Percentiles rank a stretch among this genome's conserved stretches.
These are phyloP conservation scores for Rosa rugosa DNA, from an alignment of 306 rosid genomes.

Conservation along the genomic window DNA sequence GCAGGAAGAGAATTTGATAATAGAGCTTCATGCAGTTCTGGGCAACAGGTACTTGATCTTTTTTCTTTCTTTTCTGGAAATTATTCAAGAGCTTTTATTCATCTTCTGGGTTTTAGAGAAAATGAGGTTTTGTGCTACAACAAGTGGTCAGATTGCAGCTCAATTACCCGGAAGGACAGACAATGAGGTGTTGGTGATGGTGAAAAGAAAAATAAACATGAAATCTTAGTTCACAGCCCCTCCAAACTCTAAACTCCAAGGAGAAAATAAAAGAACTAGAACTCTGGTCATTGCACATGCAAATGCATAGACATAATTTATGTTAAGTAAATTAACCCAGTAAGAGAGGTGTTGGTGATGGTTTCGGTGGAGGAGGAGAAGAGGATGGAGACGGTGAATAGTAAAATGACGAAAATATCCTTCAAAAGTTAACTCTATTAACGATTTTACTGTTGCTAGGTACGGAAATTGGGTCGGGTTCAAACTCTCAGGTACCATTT, in stretches of 20 bases:
- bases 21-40: constrained; percentile 82
- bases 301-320: background rate
- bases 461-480: too few species aligned
- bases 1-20: constrained; percentile 77
- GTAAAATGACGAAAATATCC: too few species aligned
- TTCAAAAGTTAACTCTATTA: too few species aligned
- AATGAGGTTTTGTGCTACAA: background rate
- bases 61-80: background rate
- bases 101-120: background rate
- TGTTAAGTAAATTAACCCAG: background rate
- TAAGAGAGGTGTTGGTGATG: too few species aligned
- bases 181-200: too few species aligned
- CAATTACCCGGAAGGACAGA: constrained; percentile 94
- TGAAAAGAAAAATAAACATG: too few species aligned
- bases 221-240: background rate
- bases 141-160: constrained; percentile 98
- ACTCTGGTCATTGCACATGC: background rate
- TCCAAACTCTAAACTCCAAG: background rate
- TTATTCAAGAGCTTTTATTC: background rate
- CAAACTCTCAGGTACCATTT: too few species aligned
- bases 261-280: background rate
- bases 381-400: too few species aligned
- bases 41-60: constrained; percentile 58
- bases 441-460: too few species aligned
- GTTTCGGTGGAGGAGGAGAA: too few species aligned